Conservation (phyloP, 1,284 basidiomycete species). For the Chalciporus sp. region DNA sequence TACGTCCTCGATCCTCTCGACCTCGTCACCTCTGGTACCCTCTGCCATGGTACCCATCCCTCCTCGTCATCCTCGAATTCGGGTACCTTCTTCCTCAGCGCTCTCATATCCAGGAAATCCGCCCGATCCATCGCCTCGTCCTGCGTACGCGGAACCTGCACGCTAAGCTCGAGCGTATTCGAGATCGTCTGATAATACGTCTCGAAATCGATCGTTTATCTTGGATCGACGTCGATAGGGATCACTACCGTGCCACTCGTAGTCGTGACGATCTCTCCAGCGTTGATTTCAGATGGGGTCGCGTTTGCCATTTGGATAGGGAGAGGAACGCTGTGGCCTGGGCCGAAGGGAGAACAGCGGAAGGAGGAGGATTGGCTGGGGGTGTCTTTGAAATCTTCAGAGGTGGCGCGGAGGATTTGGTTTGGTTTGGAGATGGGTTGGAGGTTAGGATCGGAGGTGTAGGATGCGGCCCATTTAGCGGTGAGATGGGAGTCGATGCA, state of each 20-base stretch:
- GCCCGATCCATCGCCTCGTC: background rate
- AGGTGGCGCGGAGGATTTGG: too few relatives aligned
- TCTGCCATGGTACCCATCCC: constrained; percentile 22
- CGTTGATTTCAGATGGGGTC: background rate
- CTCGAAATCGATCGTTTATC: background rate
- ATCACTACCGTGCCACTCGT: background rate
- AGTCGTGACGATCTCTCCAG: constrained; percentile 4
- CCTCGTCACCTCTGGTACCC: background rate
- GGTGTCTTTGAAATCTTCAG: background rate
- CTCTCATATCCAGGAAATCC: background rate
- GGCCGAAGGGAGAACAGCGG: too few relatives aligned
- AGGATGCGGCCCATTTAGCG: too few relatives aligned
- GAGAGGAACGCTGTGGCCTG: background rate
- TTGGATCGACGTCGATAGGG: constrained; percentile 1
- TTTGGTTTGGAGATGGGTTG: too few relatives aligned
- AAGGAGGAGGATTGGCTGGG: background rate
- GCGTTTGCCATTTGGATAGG: constrained; percentile 5
- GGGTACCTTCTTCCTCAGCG: too few relatives aligned
- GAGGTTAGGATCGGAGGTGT: too few relatives aligned
- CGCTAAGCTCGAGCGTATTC: background rate
- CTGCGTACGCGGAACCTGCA: background rate
- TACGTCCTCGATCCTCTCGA: background rate
- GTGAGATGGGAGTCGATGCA: too few relatives aligned
- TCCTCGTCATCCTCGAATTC: constrained; percentile 19
- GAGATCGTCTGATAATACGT: background rate